Evolutionary conservation across 106 monocot genomes (phyloP).

Genomic region (Dioscorea zingiberensis): DNA sequence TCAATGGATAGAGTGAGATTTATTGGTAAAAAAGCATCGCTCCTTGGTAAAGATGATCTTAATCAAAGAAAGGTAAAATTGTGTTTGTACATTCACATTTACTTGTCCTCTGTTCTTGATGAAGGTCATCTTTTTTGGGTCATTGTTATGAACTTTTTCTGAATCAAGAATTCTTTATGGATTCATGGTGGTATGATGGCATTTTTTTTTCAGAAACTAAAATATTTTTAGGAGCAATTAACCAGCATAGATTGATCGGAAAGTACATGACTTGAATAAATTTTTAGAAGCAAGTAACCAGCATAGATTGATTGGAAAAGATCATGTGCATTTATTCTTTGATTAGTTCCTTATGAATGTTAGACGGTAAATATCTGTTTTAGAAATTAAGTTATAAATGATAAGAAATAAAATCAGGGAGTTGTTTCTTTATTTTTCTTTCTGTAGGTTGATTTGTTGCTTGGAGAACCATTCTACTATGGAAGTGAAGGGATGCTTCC

Average conservation of each 20-base stretch:
- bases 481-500: constrained; percentile 92
- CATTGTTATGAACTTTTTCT: too few relatives aligned
- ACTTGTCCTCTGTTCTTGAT: too few relatives aligned
- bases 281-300: background rate
- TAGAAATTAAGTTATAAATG: background rate
- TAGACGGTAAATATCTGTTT: background rate
- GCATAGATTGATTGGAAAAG: background rate
- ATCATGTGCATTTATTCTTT: background rate
- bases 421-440: background rate
- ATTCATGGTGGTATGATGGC: background rate
- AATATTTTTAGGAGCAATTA: too few relatives aligned
- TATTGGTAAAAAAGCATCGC: constrained; percentile 55
- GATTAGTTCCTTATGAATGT: background rate
- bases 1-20: constrained; percentile 50
- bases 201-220: background rate
- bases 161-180: background rate
- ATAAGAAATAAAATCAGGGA: background rate
- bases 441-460: constrained; percentile 69
- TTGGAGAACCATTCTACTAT: constrained; percentile 89
- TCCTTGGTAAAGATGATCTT: constrained; percentile 32
- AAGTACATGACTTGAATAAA: too few relatives aligned
- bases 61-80: constrained; percentile 52
- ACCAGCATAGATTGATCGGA: background rate
- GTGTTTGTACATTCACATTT: too few relatives aligned
- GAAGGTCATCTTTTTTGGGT: too few relatives aligned